A percentile compares a stretch with the other conserved stretches of the same genome.
phyloP scores from a whole-genome alignment of 75 land plant species.

The Cunninghamia lanceolata region DNA sequence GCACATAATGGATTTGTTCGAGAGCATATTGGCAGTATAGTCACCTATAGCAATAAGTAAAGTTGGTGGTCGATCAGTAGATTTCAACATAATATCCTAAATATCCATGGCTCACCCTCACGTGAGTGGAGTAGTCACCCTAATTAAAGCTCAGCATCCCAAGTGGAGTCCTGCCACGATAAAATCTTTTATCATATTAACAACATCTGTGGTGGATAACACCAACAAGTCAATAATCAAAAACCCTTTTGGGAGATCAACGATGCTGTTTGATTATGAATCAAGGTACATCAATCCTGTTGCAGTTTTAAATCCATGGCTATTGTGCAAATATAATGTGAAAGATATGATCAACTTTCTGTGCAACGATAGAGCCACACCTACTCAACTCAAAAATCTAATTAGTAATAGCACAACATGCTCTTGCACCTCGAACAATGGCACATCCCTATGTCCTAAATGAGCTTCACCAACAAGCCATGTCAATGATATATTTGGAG shows the following conservation, averaged over 20 bases:
- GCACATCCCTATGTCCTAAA: too few species aligned
- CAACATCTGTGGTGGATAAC: constrained; percentile 40
- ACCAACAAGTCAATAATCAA: constrained; percentile 13
- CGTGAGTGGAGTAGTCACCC: constrained; percentile 49
- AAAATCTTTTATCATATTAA: too few species aligned
- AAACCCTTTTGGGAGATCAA: constrained; percentile 23
- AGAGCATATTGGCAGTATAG: constrained; percentile 41
- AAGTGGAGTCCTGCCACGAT: constrained; percentile 72
- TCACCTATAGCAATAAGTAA: constrained; percentile 15
- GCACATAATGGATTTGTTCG: too few species aligned
- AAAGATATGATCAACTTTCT: constrained; percentile 35
- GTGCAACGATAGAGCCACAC: constrained; percentile 44
- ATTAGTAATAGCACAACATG: constrained; percentile 27
- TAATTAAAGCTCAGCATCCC: constrained; percentile 58
- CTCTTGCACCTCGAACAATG: too few species aligned
- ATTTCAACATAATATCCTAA: constrained; percentile 49
- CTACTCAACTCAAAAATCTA: constrained; percentile 31
- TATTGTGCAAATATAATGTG: constrained; percentile 36
- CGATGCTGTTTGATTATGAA: constrained; percentile 48
- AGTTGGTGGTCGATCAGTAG: neutral
- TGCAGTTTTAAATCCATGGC: constrained; percentile 37
- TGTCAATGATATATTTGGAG: too few species aligned
- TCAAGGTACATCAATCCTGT: constrained; percentile 41
- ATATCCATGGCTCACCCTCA: constrained; percentile 89
- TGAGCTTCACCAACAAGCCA: too few species aligned